Percentiles rank a stretch among this genome's conserved stretches.
Conservation (phyloP, 306 rosid species). For the Medicago arabica region DNA sequence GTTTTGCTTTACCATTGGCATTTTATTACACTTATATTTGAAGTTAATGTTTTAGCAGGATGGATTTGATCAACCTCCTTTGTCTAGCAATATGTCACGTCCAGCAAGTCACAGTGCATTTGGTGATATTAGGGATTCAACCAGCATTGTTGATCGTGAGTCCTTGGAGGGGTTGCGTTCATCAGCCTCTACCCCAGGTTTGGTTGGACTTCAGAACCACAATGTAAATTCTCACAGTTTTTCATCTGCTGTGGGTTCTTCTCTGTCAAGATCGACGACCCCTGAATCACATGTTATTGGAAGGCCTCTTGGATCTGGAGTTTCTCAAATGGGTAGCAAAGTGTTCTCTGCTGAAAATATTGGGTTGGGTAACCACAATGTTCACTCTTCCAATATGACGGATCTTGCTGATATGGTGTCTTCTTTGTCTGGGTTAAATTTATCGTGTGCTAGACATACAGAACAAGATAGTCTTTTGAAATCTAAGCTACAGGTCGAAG, state of each 20-base stretch:
- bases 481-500: slow-evolving; percentile 65
- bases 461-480: slow-evolving; percentile 64
- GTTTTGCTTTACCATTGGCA: slow-evolving; percentile 29
- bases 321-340: slow-evolving; percentile 70
- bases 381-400: slow-evolving; percentile 58
- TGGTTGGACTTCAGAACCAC: slow-evolving; percentile 69
- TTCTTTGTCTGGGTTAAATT: slow-evolving; percentile 67
- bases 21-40: slow-evolving; percentile 40
- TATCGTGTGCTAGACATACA: slow-evolving; percentile 64
- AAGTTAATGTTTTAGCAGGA: slow-evolving; percentile 62
- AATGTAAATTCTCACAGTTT: slow-evolving; percentile 58
- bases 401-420: slow-evolving; percentile 64
- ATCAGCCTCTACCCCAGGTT: slow-evolving; percentile 57
- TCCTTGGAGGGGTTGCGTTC: slow-evolving; percentile 65
- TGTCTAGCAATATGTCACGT: slow-evolving; percentile 65
- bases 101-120: slow-evolving; percentile 74
- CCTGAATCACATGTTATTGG: slow-evolving; percentile 81
- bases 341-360: slow-evolving; percentile 56
- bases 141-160: slow-evolving; percentile 58
- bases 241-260: slow-evolving; percentile 62
- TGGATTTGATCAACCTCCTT: slow-evolving; percentile 71
- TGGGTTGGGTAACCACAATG: slow-evolving; percentile 58
- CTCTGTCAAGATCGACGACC: slow-evolving; percentile 71
- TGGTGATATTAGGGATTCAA: slow-evolving; percentile 61
- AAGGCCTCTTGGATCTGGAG: slow-evolving; percentile 62